These are phyloP conservation scores for Ophiocordyceps camponoti-leonardi DNA, from an alignment of 2,329 filamentous ascomycete genomes.

Conservation along the genomic window DNA sequence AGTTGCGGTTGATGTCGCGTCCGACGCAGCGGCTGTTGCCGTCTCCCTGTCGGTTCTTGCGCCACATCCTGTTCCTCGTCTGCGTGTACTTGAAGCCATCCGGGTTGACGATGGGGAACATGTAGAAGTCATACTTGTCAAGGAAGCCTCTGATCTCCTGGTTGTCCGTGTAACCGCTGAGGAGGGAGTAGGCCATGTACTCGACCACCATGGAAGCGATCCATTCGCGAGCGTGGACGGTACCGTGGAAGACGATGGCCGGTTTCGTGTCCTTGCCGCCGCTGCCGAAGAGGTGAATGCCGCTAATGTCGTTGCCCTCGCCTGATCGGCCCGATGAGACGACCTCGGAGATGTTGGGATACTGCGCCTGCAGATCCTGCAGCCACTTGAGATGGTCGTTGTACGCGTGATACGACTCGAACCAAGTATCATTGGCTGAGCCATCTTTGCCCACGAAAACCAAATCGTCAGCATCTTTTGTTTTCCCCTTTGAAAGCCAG, in stretches of 20 bases:
- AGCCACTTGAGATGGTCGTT: constrained; percentile 31
- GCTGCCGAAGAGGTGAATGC: constrained; percentile 37
- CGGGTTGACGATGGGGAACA: constrained; percentile 45
- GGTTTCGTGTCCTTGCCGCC: constrained; percentile 26
- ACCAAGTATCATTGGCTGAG: constrained; percentile 23
- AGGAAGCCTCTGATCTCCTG: constrained; percentile 26
- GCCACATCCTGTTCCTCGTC: constrained; percentile 39
- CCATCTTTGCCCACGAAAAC: constrained; percentile 2
- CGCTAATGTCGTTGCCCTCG: constrained; percentile 39
- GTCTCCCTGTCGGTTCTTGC: constrained; percentile 36
- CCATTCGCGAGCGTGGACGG: constrained; percentile 44
- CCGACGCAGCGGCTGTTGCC: constrained; percentile 26
- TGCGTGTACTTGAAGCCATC: constrained; percentile 44
- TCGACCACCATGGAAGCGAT: constrained; percentile 37
- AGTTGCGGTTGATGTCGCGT: constrained; percentile 43
- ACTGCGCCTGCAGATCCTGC: constrained; percentile 22
- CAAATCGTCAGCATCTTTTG: not conserved
- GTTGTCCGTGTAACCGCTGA: constrained; percentile 24
- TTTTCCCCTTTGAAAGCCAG: not conserved
- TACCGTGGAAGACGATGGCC: constrained; percentile 37
- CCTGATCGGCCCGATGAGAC: constrained; percentile 29
- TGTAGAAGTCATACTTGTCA: constrained; percentile 48
- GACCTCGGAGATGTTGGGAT: constrained; percentile 27
- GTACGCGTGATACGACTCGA: constrained; percentile 35
- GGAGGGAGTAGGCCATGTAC: constrained; percentile 31